Base-by-base conservation (phyloP, 2,329 filamentous ascomycete genomes). In the Botrytis cinerea region DNA sequence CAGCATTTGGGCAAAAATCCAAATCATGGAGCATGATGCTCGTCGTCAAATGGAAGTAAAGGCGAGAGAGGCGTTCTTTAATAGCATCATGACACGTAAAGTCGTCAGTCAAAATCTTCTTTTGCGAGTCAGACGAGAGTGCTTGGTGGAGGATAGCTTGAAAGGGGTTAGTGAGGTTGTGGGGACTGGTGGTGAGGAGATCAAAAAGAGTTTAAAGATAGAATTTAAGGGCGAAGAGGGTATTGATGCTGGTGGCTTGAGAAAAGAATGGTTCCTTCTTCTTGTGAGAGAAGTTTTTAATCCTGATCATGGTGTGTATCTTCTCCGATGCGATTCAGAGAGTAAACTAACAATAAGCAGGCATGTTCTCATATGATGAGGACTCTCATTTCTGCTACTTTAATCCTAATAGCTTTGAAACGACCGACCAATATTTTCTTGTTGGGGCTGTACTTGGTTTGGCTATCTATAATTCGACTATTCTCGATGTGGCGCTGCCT, bases 191-290 rank as follows among this genome's bases (percentile, higher is more conserved):
- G 88, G 91, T 71, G 93, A 95, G 78, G 94, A 97, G 75, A 91
- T 97, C 81, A 97, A 97, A 82, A 98, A 97, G 81, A 93, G 92
- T 0, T 84, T 98, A 43, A 90, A 92, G 28, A 96, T 98, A 74
- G 90, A 92, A 74, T 98, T 98, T 78, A 86, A 88, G 46, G 94
- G 93, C 46, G 95, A 98, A 83, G 95, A 98, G 82, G 95, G 95
- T 7, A 90, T 97, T 69, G 95, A 98, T 83, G 94, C 92, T 7
- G 95, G 95, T 54, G 95, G 95, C 0, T 85, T 97, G 72, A 90
- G 94, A 73, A 98, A 98, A 82, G 95, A 98, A 83, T 98, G 95
- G 95, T 98, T 98, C 80, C 84, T 97, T 69, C 87, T 97, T 74
- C 87, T 98, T 35, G 91, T 96, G 67, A 87, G 94, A 77, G 95